Conservation (phyloP, 805 yeast genomes). For the Candida boleticola region DNA sequence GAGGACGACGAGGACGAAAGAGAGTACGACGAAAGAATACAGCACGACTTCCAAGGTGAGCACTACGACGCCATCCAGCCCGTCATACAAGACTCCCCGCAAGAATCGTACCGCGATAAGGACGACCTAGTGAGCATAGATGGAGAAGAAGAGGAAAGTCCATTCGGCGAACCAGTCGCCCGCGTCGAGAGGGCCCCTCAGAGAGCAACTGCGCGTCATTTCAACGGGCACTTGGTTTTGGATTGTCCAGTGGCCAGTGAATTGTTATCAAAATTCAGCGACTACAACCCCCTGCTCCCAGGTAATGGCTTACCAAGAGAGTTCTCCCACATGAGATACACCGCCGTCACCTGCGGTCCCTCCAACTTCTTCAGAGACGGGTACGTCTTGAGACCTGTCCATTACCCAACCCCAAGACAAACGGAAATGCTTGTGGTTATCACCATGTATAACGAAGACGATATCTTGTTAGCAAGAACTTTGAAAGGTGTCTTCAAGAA, state of each 20-base stretch:
- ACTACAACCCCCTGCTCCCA: slow-evolving; percentile 30
- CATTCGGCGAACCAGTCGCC: slow-evolving; percentile 23
- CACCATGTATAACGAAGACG: slow-evolving; percentile 70
- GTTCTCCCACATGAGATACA: slow-evolving; percentile 59
- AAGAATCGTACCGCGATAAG: background rate
- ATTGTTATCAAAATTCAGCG: slow-evolving; percentile 40
- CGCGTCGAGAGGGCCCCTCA: slow-evolving; percentile 22
- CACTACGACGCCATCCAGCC: slow-evolving; percentile 34
- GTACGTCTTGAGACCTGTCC: slow-evolving; percentile 53
- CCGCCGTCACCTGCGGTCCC: slow-evolving; percentile 70
- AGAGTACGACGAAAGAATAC: slow-evolving; percentile 38
- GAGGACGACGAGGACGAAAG: slow-evolving; percentile 39
- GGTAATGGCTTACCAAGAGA: slow-evolving; percentile 49
- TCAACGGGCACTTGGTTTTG: slow-evolving; percentile 44
- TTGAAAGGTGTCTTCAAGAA: slow-evolving; percentile 64
- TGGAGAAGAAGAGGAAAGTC: slow-evolving; percentile 14
- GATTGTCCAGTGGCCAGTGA: slow-evolving; percentile 48
- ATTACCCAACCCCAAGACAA: slow-evolving; percentile 50
- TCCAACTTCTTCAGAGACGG: slow-evolving; percentile 58
- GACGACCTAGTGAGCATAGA: slow-evolving; percentile 9
- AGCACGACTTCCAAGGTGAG: slow-evolving; percentile 40
- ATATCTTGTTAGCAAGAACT: slow-evolving; percentile 57
- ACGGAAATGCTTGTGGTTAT: slow-evolving; percentile 62
- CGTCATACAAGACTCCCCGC: slow-evolving; percentile 13
- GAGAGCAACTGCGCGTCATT: slow-evolving; percentile 18